phyloP scores from a whole-genome alignment of 2,329 filamentous ascomycete species.

The Camillea tinctor region DNA sequence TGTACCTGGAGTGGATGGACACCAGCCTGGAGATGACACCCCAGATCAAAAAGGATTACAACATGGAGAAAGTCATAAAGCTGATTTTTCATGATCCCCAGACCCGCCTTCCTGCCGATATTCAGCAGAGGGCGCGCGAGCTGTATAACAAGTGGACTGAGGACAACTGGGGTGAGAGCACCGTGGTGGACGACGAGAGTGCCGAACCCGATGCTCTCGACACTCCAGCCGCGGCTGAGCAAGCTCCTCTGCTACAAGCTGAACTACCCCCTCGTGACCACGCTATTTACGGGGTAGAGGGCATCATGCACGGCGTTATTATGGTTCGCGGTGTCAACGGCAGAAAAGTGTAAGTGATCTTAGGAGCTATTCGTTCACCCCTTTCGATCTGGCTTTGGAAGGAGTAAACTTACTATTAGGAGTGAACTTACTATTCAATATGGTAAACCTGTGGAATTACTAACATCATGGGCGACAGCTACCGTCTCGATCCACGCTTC shows the following conservation, averaged over 20 bases:
- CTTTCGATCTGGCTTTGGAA: no score
- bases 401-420: no score
- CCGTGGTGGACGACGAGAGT: constrained; percentile 10
- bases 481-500: constrained; percentile 19
- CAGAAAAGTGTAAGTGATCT: no score
- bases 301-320: constrained; percentile 29
- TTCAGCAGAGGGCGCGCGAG: constrained; percentile 10
- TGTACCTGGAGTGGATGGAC: constrained; percentile 25
- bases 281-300: constrained; percentile 21
- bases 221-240: not conserved
- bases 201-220: not conserved
- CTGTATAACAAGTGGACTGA: constrained; percentile 18
- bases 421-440: no score
- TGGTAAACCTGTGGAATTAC: no score
- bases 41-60: constrained; percentile 5
- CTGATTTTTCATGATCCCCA: constrained; percentile 6
- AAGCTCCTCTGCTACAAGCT: constrained; percentile 4
- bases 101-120: constrained; percentile 15
- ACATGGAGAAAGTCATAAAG: constrained; percentile 5
- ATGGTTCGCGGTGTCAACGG: constrained; percentile 3
- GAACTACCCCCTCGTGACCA: constrained; percentile 16
- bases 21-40: constrained; percentile 21
- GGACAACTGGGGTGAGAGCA: constrained; percentile 26
- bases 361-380: no score
- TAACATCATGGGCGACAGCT: constrained; percentile 9